Percentiles rank a stretch among this genome's conserved stretches.
Evolutionary conservation across 495 filamentous ascomycete genomes (phyloP).

Genomic region (Elaphomyces granulatus): DNA sequence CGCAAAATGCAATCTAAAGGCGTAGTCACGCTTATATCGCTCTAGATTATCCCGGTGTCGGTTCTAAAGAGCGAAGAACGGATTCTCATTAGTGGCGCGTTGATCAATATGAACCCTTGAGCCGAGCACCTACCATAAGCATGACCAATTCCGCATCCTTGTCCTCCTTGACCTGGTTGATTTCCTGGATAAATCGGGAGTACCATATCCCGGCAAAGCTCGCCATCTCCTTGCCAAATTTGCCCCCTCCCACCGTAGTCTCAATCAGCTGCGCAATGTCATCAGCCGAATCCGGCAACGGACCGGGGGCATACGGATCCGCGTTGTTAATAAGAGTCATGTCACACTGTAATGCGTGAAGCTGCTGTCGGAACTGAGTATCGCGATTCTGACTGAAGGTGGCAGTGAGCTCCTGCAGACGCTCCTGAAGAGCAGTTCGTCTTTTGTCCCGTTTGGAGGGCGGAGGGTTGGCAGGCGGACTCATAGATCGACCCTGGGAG

Average conservation of each 20-base stretch:
- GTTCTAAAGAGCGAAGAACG: constrained; percentile 15
- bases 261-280: constrained; percentile 52
- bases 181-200: constrained; percentile 60
- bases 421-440: constrained; percentile 61
- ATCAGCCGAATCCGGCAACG: constrained; percentile 54
- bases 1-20: constrained; percentile 52
- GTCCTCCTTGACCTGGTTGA: constrained; percentile 74
- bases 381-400: constrained; percentile 71
- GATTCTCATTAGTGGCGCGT: neutral
- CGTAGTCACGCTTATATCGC: constrained; percentile 26
- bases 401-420: constrained; percentile 54
- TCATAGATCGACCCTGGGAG: constrained; percentile 22
- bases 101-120: neutral
- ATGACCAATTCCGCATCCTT: constrained; percentile 64
- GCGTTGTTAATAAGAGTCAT: constrained; percentile 74
- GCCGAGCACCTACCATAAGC: constrained; percentile 49
- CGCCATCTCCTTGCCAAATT: constrained; percentile 41
- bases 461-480: constrained; percentile 23
- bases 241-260: constrained; percentile 38
- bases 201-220: constrained; percentile 68
- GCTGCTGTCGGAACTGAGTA: constrained; percentile 71
- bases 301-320: constrained; percentile 57
- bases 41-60: constrained; percentile 30
- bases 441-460: constrained; percentile 83
- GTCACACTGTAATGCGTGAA: constrained; percentile 78